Evolutionary conservation across 129 eudicot genomes (phyloP), one percentile per base, ranked within the genome.

Genomic region (Lactuca sativa): DNA sequence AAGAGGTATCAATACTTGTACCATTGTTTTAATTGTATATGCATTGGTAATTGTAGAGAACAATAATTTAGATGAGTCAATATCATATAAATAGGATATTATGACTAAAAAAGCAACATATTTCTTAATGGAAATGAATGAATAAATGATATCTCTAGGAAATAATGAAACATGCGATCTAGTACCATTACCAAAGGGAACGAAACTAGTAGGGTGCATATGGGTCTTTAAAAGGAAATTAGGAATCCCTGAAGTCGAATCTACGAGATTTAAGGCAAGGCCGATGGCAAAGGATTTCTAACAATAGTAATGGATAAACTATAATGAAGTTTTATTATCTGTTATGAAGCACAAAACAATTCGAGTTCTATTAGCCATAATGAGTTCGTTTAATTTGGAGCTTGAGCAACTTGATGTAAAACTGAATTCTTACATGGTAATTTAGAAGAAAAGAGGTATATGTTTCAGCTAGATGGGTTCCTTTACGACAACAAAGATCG

Each of bases 161-260:
- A 67, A 38, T 14, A 66, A 49, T 51, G 41, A 51, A 49, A 66
- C 54, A 1, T 63, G 16, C 33, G 36, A 7, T 33, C 36, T 49
- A 8, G 31, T 32, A 8, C 34, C 58, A 32, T 56, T 47, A 11
- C 52, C 55, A 4, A 40, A 41, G 34, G 75, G 57, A 9, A 18
- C 2, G 13, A 43, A 62, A 67, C 48, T 2, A 3, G 4, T 76
- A 7, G 57, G 56, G 3, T 57, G 63, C 32, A 76, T 67, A n/a
- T 67, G 74, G 74, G 33, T 76, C 34, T 67, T 13, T 52, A 55
- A 76, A 10, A 60, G 25, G 44, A 76, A 76, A 8, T 61, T 67
- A 37, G 75, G 63, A n/a, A 67, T 59, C 9, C 54, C 44, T 4
- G 16, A 9, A 25, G 69, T 67, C 47, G 74, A 67, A 34, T 8